phyloP scores from a whole-genome alignment of 441 rosid genomes.

The Erysimum cheiri region DNA sequence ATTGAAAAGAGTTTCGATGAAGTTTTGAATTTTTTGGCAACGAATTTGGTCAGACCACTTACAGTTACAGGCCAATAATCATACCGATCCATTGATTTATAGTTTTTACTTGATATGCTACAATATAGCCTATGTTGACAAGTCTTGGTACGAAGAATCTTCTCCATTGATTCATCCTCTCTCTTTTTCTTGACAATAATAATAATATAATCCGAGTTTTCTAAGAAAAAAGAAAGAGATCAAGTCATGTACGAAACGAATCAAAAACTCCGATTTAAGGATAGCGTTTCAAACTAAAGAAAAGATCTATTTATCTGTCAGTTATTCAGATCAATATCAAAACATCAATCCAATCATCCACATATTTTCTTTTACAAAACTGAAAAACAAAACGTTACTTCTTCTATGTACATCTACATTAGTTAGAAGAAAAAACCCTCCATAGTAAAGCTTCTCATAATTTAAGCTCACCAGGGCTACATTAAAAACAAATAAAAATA shows the following conservation, averaged over 20 bases:
- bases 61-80: slow-evolving; percentile 22
- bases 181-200: neutral
- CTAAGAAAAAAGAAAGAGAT: neutral
- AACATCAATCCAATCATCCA: slow-evolving; percentile 39
- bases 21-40: slow-evolving; percentile 22
- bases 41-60: slow-evolving; percentile 32
- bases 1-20: neutral
- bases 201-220: neutral
- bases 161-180: neutral
- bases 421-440: slow-evolving; percentile 10
- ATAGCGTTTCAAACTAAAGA: slow-evolving; percentile 25
- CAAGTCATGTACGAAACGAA: slow-evolving; percentile 35
- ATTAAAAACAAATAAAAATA: neutral
- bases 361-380: slow-evolving; percentile 1
- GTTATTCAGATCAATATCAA: slow-evolving; percentile 32
- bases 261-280: slow-evolving; percentile 27
- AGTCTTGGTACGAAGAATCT: slow-evolving; percentile 24
- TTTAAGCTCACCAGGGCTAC: slow-evolving; percentile 36
- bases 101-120: slow-evolving; percentile 39
- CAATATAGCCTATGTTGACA: slow-evolving; percentile 30
- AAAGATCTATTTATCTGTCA: slow-evolving; percentile 25
- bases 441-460: slow-evolving; percentile 38
- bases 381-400: slow-evolving; percentile 1
- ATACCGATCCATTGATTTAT: slow-evolving; percentile 17
- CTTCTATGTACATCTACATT: slow-evolving; percentile 39